Conservation (phyloP, 2,329 filamentous ascomycete genomes). For the Kalmusia sp. region DNA sequence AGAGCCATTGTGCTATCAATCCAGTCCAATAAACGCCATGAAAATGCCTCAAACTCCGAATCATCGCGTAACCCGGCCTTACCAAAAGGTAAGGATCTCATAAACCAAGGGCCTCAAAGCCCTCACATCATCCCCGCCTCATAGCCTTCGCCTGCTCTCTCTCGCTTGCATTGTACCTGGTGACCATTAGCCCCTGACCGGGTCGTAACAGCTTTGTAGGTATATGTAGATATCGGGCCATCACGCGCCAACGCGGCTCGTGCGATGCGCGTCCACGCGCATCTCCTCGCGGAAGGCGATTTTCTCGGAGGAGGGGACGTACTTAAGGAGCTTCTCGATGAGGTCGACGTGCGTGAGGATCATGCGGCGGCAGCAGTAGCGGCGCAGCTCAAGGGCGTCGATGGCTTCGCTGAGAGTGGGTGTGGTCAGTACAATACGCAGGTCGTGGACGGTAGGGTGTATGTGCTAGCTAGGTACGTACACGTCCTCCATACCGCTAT, state of each 20-base stretch:
- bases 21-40: too few relatives aligned
- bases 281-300: too few relatives aligned
- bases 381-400: slow-evolving; percentile 89
- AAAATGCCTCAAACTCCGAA: too few relatives aligned
- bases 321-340: slow-evolving; percentile 89
- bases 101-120: too few relatives aligned
- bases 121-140: slow-evolving; percentile 9
- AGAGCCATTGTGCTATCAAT: too few relatives aligned
- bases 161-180: slow-evolving; percentile 46
- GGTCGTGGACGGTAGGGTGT: not conserved
- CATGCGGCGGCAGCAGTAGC: slow-evolving; percentile 99
- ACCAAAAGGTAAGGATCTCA: too few relatives aligned
- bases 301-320: slow-evolving; percentile 36
- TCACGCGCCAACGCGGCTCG: too few relatives aligned
- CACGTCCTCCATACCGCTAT: slow-evolving; percentile 60
- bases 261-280: too few relatives aligned
- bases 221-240: too few relatives aligned
- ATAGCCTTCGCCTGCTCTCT: slow-evolving; percentile 41
- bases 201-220: too few relatives aligned
- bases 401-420: slow-evolving; percentile 78
- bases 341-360: slow-evolving; percentile 99
- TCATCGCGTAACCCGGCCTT: too few relatives aligned
- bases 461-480: slow-evolving; percentile 23
- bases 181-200: slow-evolving; percentile 29
- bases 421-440: slow-evolving; percentile 14